Base-by-base conservation (phyloP, 257 asterid species). In the Rubia yunnanensis region DNA sequence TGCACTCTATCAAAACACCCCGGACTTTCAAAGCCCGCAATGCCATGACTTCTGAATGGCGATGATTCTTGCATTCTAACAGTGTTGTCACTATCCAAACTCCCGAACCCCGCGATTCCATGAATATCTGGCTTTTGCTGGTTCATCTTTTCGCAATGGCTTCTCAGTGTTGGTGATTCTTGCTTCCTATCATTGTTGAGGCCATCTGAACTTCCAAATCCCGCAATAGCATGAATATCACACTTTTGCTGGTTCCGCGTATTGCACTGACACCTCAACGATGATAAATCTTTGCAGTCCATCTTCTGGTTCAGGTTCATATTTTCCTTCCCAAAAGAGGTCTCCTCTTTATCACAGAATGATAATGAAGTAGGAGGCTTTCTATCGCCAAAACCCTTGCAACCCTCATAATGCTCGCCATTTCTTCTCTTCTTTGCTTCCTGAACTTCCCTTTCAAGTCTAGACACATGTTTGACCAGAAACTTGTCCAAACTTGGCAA, bases 381-480 rank as follows among this genome's bases (percentile, higher is more conserved):
- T 59, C 44, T 31, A n/a, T n/a, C n/a, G n/a, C n/a, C n/a, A n/a
- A n/a, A 44, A 64, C 66, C 46, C 53, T 50, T 23, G 20, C 18
- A 46, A 46, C 56, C 65, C 24, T 65, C 76, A 52, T 14, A 23
- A 22, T 63, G 56, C 72, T 57, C 72, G 39, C 65, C 1, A 54
- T 56, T 77, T 48, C 73, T 76, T 58, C 78, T 60, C 62, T 72
- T 81, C 73, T 78, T 81, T 28, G 96, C 92, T 79, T 86, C 95
- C 71, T 78, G 81, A 65, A 91, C 89, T 81, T 86, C 96, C 76
- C 72, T 83, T 80, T 91, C 98, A 49, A 88, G 96, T 65, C 78
- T 83, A 26, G 96, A 65, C 71, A 88, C 48, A 30, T 74, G 88
- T 74, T 88, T 91, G 70, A 88, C 89, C 76, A 91, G 71, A 80